Conservation (phyloP, 2,329 filamentous ascomycete genomes). For the Sporothrix schenckii region DNA sequence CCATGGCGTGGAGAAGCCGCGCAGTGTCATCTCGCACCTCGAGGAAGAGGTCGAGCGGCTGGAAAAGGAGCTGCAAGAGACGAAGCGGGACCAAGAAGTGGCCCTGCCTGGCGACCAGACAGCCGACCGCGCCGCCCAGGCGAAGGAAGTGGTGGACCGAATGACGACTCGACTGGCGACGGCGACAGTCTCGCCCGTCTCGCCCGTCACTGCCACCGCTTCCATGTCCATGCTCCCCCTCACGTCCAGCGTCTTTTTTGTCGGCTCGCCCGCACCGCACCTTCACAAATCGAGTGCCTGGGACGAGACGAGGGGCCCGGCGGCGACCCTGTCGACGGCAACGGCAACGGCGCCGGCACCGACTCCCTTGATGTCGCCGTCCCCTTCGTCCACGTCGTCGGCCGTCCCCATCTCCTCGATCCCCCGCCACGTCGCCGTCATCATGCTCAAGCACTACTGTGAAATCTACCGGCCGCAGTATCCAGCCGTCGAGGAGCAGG, state of each 20-base stretch:
- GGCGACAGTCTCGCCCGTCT: background rate
- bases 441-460: slow-evolving; percentile 26
- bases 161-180: background rate
- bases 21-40: slow-evolving; percentile 23
- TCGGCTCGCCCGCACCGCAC: slow-evolving; percentile 10
- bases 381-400: background rate
- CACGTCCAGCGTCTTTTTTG: slow-evolving; percentile 13
- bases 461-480: slow-evolving; percentile 25
- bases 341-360: background rate
- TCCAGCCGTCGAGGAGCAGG: slow-evolving; percentile 7
- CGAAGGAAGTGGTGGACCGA: background rate
- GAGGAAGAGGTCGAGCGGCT: slow-evolving; percentile 21
- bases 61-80: background rate
- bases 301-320: slow-evolving; percentile 1
- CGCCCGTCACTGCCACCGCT: background rate
- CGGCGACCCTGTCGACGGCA: background rate
- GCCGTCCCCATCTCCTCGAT: slow-evolving; percentile 25
- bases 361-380: background rate
- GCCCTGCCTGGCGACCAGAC: background rate
- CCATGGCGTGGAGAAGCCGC: slow-evolving; percentile 23
- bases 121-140: background rate
- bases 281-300: background rate
- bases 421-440: slow-evolving; percentile 25
- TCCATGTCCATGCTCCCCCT: background rate
- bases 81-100: background rate